phyloP scores from a whole-genome alignment of 2,329 filamentous ascomycete species.

The Alternaria consortialis region DNA sequence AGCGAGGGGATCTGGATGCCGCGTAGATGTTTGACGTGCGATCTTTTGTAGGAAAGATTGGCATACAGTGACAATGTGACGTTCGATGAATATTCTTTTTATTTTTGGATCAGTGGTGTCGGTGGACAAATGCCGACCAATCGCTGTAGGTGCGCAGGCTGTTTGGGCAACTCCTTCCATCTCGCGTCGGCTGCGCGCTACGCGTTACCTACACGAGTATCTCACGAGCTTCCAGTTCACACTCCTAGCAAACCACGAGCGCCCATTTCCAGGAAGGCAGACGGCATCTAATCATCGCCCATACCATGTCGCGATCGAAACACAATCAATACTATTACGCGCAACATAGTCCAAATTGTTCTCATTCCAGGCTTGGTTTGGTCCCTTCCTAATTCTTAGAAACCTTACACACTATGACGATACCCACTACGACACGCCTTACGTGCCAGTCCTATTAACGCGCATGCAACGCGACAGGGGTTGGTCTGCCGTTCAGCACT shows the following conservation, averaged over 20 bases:
- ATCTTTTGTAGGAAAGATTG: conserved; percentile 2
- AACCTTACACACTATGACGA: background rate
- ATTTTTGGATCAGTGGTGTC: conserved; percentile 14
- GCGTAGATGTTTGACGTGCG: conserved; percentile 9
- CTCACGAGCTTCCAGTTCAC: background rate
- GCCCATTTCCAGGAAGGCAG: background rate
- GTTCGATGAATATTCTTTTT: conserved; percentile 5
- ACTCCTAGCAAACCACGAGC: background rate
- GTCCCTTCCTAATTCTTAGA: background rate
- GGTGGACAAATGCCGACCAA: background rate
- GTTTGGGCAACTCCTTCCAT: background rate
- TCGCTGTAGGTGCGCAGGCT: background rate
- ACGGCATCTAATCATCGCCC: background rate
- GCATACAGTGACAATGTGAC: conserved; percentile 7
- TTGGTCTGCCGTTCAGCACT: background rate
- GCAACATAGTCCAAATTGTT: background rate
- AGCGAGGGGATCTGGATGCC: conserved; percentile 20
- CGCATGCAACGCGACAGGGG: background rate
- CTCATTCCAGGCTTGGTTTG: background rate
- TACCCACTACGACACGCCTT: no score
- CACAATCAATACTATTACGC: background rate
- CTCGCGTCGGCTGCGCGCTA: background rate
- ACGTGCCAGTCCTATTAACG: background rate
- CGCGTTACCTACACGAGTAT: background rate
- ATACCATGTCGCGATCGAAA: background rate